Conservation (phyloP, 306 rosid genomes). For the Dryas drummondii region DNA sequence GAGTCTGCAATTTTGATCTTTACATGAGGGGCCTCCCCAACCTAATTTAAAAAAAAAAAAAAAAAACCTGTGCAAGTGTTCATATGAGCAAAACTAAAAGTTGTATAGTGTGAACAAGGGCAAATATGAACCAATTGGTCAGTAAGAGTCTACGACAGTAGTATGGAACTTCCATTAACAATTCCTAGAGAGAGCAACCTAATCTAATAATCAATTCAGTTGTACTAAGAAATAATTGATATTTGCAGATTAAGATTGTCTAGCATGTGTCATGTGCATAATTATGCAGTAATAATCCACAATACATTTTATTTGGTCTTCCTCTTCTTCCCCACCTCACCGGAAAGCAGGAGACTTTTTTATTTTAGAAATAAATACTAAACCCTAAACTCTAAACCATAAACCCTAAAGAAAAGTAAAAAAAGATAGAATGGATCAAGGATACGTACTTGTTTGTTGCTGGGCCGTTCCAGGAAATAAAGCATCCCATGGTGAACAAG, state of each 20-base stretch:
- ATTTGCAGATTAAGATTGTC: neutral
- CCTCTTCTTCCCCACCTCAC: neutral
- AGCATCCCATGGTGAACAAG: constrained; percentile 65
- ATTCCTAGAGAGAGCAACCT: neutral
- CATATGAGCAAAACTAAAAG: no score
- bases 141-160: neutral
- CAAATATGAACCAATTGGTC: neutral
- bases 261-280: neutral
- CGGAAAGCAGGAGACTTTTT: no score
- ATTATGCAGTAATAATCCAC: neutral
- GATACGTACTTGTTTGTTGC: constrained; percentile 69
- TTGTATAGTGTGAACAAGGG: no score
- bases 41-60: no score
- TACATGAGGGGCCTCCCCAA: no score
- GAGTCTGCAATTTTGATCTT: no score
- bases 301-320: neutral
- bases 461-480: constrained; percentile 57
- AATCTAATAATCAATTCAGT: neutral
- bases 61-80: no score
- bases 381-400: no score
- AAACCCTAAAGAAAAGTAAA: neutral
- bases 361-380: no score
- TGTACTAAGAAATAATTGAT: neutral
- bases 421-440: neutral
- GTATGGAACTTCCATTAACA: no score